Evolutionary conservation across 2,329 filamentous ascomycete species (phyloP).

Genomic region (Penicillium fuscoglaucum): DNA sequence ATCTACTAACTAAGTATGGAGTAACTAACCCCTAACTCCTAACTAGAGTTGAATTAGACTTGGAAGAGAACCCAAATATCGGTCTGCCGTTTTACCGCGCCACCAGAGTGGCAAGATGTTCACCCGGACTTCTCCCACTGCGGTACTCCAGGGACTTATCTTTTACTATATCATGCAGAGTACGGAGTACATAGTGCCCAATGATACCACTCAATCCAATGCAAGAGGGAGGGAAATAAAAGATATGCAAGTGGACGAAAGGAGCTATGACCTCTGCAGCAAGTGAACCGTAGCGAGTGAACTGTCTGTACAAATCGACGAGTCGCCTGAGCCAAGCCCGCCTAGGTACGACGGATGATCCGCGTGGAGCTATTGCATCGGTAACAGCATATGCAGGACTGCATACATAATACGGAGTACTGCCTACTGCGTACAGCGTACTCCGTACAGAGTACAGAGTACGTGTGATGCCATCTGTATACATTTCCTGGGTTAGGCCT

Average conservation of each 20-base stretch:
- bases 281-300: constrained; percentile 16
- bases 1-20: background rate
- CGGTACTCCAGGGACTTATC: constrained; percentile 3
- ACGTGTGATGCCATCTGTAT: background rate
- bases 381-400: background rate
- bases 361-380: constrained; percentile 15
- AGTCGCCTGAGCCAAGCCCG: constrained; percentile 20
- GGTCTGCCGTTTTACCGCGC: constrained; percentile 1
- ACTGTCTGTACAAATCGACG: constrained; percentile 13
- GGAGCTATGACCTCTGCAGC: constrained; percentile 3
- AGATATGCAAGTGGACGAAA: background rate
- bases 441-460: background rate
- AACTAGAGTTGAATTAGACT: background rate
- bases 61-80: background rate
- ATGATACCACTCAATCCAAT: background rate
- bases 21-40: background rate
- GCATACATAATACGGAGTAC: background rate
- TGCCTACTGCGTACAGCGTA: background rate
- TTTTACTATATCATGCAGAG: background rate
- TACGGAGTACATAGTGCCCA: background rate
- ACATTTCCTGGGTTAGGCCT: constrained; percentile 4
- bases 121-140: constrained; percentile 6
- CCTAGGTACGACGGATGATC: constrained; percentile 16
- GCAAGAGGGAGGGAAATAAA: background rate
- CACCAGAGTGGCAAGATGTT: constrained; percentile 11